Percentiles rank a stretch among this genome's conserved stretches.
Evolutionary conservation across 345 rosid genomes (phyloP).

Genomic region (rapeseed (Brassica napus)): DNA sequence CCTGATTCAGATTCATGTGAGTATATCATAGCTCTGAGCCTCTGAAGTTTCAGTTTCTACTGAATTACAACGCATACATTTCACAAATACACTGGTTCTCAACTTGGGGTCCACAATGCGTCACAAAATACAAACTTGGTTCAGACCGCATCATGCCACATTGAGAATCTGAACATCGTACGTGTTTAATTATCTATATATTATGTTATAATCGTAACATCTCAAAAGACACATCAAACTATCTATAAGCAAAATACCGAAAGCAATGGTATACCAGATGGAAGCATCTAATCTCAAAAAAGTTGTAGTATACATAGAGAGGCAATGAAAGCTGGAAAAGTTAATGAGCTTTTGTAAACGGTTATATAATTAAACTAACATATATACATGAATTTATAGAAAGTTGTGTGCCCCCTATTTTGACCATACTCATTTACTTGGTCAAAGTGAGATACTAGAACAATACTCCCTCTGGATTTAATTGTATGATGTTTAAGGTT

Average conservation of each 20-base stretch:
- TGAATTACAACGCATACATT: not conserved
- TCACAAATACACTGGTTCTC: not conserved
- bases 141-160: not conserved
- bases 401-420: conserved; percentile 23
- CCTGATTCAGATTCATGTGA: not conserved
- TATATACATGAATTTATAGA: not conserved
- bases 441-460: conserved; percentile 10
- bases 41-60: not conserved
- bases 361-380: too few relatives aligned
- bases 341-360: not conserved
- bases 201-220: not conserved
- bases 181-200: not conserved
- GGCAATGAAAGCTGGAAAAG: not conserved
- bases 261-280: not conserved
- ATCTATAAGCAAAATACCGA: not conserved
- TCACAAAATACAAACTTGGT: not conserved
- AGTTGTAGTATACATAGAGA: not conserved
- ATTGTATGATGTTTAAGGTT: too few relatives aligned
- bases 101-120: not conserved
- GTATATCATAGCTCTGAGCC: not conserved
- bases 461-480: too few relatives aligned
- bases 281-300: conserved; percentile 18
- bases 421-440: conserved; percentile 26
- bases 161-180: not conserved
- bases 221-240: not conserved